phyloP scores from a whole-genome alignment of 2,329 filamentous ascomycete genomes.

The Ceratocystis colombiana region DNA sequence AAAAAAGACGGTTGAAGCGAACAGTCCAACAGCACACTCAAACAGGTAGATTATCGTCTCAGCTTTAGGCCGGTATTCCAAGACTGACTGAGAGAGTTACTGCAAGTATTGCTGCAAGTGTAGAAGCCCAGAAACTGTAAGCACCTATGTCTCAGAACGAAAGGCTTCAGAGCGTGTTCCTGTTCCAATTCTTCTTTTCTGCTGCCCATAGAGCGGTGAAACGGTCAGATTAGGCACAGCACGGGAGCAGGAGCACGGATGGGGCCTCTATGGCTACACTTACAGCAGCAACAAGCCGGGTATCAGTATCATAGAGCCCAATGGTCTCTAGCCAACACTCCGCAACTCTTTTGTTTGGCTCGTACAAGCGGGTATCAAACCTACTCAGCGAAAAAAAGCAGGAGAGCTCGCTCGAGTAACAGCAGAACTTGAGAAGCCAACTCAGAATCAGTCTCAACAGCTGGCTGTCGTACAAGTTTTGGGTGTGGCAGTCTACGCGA shows the following conservation, averaged over 20 bases:
- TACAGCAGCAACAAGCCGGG: neutral
- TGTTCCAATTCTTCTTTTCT: neutral
- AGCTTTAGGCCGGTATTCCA: neutral
- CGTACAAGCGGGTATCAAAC: neutral
- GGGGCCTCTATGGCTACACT: neutral
- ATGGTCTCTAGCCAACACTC: neutral
- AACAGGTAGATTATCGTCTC: neutral
- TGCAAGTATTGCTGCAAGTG: neutral
- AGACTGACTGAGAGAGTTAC: neutral
- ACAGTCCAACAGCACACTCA: neutral
- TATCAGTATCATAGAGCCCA: neutral
- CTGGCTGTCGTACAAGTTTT: conserved; percentile 17
- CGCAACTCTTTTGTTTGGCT: neutral
- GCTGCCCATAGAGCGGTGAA: neutral
- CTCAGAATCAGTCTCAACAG: neutral
- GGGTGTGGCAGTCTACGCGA: conserved; percentile 23
- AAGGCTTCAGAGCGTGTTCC: neutral
- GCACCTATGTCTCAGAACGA: neutral
- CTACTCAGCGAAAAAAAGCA: neutral
- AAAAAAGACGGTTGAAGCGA: neutral
- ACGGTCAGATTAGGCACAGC: neutral
- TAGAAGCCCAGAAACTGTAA: neutral
- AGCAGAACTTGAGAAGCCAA: neutral
- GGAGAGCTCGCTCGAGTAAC: neutral
- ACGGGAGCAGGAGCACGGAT: no score